Percentiles rank a stretch among this genome's conserved stretches.
phyloP scores from a whole-genome alignment of 495 filamentous ascomycete genomes.

The Daldinia concentrica region DNA sequence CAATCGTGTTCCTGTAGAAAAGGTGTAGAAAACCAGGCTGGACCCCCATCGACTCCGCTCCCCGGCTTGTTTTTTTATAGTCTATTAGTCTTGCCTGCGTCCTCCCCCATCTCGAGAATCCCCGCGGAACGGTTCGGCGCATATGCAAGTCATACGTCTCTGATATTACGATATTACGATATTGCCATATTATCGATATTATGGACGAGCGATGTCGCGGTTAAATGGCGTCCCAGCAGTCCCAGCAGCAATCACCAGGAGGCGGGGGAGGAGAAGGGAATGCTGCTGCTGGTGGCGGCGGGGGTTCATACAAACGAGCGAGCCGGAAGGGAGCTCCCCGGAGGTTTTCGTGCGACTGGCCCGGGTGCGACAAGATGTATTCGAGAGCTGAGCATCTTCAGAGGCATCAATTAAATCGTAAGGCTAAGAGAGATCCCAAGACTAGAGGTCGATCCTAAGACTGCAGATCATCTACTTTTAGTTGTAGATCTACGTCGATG shows the following conservation, averaged over 20 bases:
- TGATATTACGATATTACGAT: slow-evolving; percentile 1
- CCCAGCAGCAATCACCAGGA: slow-evolving; percentile 42
- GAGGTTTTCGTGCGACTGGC: slow-evolving; percentile 80
- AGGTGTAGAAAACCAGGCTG: slow-evolving; percentile 15
- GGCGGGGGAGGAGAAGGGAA: slow-evolving; percentile 12
- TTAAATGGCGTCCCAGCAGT: slow-evolving; percentile 47
- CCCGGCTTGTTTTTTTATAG: slow-evolving; percentile 20
- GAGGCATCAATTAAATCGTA: slow-evolving; percentile 60
- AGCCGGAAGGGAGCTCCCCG: slow-evolving; percentile 60
- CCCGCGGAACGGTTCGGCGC: slow-evolving; percentile 37
- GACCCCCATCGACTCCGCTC: slow-evolving; percentile 46
- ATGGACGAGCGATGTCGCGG: slow-evolving; percentile 46
- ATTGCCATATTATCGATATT: neutral
- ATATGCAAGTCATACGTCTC: slow-evolving; percentile 36
- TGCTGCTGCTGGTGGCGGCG: slow-evolving; percentile 1
- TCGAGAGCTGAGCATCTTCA: slow-evolving; percentile 94
- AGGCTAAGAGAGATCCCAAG: slow-evolving; percentile 17
- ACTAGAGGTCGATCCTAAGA: slow-evolving; percentile 1
- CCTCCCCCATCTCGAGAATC: slow-evolving; percentile 2
- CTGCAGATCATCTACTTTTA: slow-evolving; percentile 15
- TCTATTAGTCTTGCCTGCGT: slow-evolving; percentile 15
- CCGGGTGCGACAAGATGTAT: slow-evolving; percentile 92
- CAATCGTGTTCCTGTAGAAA: slow-evolving; percentile 71
- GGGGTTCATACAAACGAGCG: slow-evolving; percentile 56
- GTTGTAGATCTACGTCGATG: no score